A percentile compares a stretch with the other conserved stretches of the same genome.
Conservation (phyloP, 2,329 filamentous ascomycete species). For the Ceratocystis diversiconidia region DNA sequence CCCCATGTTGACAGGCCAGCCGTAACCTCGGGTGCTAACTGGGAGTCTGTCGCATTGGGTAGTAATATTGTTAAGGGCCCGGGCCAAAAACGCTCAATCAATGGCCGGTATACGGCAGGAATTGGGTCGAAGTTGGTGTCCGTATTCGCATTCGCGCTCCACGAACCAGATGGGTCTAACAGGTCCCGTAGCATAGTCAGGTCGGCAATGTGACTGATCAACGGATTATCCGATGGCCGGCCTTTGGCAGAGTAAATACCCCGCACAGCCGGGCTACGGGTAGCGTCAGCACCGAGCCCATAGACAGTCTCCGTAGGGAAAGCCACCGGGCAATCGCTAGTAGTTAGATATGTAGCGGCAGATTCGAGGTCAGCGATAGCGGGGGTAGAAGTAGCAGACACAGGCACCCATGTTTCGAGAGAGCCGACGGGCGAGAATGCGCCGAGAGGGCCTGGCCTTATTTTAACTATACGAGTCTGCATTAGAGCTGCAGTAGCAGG, state of each 20-base stretch:
- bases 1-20: constrained; percentile 75
- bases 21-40: constrained; percentile 80
- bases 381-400: constrained; percentile 9
- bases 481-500: constrained; percentile 21
- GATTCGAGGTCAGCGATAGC: constrained; percentile 36
- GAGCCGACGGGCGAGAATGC: constrained; percentile 25
- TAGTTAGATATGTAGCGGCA: constrained; percentile 52
- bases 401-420: constrained; percentile 33
- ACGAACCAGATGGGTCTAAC: constrained; percentile 28
- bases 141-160: constrained; percentile 17
- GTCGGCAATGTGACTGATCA: constrained; percentile 85
- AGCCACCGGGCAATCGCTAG: constrained; percentile 62
- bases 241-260: constrained; percentile 92
- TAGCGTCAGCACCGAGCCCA: constrained; percentile 90
- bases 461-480: constrained; percentile 30
- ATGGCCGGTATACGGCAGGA: constrained; percentile 58
- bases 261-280: constrained; percentile 63
- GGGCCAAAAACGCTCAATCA: constrained; percentile 83
- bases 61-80: constrained; percentile 85
- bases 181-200: constrained; percentile 58
- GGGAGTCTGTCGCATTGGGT: constrained; percentile 53
- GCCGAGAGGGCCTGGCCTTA: constrained; percentile 26
- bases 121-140: constrained; percentile 31
- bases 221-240: constrained; percentile 80
- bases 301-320: constrained; percentile 98